Conservation (phyloP, 139 green algal species). For the Trebouxia sp. region DNA sequence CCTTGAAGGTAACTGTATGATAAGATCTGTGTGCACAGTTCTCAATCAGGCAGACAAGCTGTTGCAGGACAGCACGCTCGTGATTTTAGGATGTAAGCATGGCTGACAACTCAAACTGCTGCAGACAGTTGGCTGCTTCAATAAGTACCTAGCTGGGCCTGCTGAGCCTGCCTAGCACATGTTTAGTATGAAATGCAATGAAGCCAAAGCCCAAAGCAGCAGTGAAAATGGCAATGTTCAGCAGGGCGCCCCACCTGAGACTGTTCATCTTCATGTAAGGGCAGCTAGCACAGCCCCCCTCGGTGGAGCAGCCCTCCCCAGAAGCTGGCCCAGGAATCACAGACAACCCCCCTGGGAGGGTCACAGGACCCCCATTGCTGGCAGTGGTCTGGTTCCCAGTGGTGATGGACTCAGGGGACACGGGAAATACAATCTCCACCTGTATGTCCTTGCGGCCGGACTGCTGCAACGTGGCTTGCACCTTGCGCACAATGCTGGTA, state of each 20-base stretch:
- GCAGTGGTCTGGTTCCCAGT: conserved; percentile 30
- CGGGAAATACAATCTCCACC: conserved; percentile 98
- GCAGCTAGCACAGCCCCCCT: conserved; percentile 95
- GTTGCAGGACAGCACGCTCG: too few species aligned
- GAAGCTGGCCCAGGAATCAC: conserved; percentile 65
- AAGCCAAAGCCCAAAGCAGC: neutral
- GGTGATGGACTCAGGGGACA: conserved; percentile 81
- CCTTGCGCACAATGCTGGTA: conserved; percentile 92
- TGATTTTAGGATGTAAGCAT: too few species aligned
- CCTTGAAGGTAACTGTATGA: too few species aligned
- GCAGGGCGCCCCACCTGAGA: conserved; percentile 25
- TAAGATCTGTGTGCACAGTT: too few species aligned
- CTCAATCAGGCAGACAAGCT: too few species aligned
- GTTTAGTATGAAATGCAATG: neutral
- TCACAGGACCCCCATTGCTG: neutral
- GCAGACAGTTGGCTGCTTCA: neutral
- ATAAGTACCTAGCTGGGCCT: neutral
- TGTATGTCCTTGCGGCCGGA: conserved; percentile 67
- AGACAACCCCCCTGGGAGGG: conserved; percentile 66
- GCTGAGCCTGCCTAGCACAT: neutral
- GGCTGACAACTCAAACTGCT: too few species aligned
- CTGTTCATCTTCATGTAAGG: conserved; percentile 99
- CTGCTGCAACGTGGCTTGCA: conserved; percentile 67
- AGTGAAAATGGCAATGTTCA: neutral
- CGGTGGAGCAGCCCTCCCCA: conserved; percentile 91